Evolutionary conservation across 768 basidiomycete genomes (phyloP).

Genomic region (Kwoniella mangroviensis): DNA sequence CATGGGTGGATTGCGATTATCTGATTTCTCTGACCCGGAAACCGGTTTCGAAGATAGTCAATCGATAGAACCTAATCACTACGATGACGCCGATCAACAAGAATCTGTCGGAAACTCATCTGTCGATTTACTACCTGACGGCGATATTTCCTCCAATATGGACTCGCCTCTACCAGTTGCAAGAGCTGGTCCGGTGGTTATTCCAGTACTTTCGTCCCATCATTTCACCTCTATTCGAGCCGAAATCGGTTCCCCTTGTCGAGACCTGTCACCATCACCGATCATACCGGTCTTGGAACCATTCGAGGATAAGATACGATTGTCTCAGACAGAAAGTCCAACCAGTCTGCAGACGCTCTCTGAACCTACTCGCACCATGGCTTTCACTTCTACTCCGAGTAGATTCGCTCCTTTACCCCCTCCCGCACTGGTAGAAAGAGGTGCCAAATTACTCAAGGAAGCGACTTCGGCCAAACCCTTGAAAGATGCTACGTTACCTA

Average conservation of each 20-base stretch:
- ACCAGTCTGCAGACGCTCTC: background rate
- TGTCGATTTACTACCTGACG: background rate
- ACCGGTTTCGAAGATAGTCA: slow-evolving; percentile 12
- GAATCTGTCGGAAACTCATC: no score
- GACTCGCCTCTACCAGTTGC: slow-evolving; percentile 44
- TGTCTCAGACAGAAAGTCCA: background rate
- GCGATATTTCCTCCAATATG: slow-evolving; percentile 5
- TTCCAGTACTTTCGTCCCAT: slow-evolving; percentile 33
- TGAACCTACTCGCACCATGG: background rate
- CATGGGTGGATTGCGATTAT: slow-evolving; percentile 43
- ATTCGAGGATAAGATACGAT: background rate
- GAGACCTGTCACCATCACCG: slow-evolving; percentile 17
- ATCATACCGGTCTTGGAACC: slow-evolving; percentile 5
- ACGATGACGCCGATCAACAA: background rate
- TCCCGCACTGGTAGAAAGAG: slow-evolving; percentile 19
- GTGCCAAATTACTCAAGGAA: slow-evolving; percentile 25
- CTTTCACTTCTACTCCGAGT: slow-evolving; percentile 1
- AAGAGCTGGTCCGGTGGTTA: slow-evolving; percentile 47
- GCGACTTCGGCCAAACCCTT: background rate
- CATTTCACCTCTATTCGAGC: slow-evolving; percentile 29
- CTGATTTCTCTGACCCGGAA: slow-evolving; percentile 50
- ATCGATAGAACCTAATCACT: background rate
- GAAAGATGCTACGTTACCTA: slow-evolving; percentile 3
- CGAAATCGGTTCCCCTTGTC: slow-evolving; percentile 39
- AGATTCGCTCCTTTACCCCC: slow-evolving; percentile 6